Evolutionary conservation across 1,284 basidiomycete species (phyloP), one percentile per base, ranked within the genome.

Genomic region (Tetrapyrgos nigripes): DNA sequence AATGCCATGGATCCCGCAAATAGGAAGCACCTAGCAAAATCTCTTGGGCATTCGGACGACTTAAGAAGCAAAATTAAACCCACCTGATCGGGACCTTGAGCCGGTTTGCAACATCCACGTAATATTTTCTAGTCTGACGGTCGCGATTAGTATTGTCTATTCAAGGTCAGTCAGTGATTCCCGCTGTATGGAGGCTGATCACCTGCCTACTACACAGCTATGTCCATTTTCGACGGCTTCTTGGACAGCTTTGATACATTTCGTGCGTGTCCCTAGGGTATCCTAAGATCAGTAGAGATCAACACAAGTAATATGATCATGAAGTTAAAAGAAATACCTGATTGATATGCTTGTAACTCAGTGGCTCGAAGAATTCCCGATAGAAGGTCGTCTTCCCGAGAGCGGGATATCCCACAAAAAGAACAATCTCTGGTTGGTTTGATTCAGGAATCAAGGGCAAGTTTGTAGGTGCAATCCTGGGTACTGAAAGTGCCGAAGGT

Each of bases 121-220:
- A 97, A 47, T 80, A 70, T 61, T 84, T 84, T 53, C 95, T 82
- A 6, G 92, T 94, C 23, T 75, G 71, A 8, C 67, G 70, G 68
- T 94, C 84, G 3, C 93, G 84, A 70, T 96, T 96, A 13, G 94
- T 96, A 69, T 96, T 96, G 71, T 97, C 95, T 93, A 56, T 24
- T 43, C 10, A 23, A 23, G 10, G 27, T 43, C 27, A 21, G 26
- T 2, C 33, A 14, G 46, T 9, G 11, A 45, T 45, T 10, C n/a
- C n/a, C 58, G 28, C n/a, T n/a, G 45, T n/a, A 19, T 27, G 3
- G 27, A 23, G 48, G 19, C 53, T 17, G 13, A 11, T 2, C 45
- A 71, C 85, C 52, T 62, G 89, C 93, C 93, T 45, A 97, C 79
- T 8, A 96, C 91, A 64, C 91, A 91, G 55, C 87, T 87, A 66